phyloP scores from a whole-genome alignment of 352 stramenopile genomes.

The Pythium aristosporum region DNA sequence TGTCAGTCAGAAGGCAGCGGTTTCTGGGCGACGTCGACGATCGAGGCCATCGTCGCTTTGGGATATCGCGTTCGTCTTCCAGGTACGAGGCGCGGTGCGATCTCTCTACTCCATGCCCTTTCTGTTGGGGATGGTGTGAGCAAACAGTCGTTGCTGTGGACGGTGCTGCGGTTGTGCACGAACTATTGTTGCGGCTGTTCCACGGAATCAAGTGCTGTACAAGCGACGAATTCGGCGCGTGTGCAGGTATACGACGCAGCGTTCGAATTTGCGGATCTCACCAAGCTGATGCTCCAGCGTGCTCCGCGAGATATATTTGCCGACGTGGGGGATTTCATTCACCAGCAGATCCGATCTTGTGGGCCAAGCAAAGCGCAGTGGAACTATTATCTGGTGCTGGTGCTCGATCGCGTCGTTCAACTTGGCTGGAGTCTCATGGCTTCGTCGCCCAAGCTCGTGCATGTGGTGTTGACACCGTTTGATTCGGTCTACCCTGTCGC shows the following conservation, averaged over 20 bases:
- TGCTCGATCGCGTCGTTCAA: conserved; percentile 25
- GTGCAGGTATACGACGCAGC: conserved; percentile 1
- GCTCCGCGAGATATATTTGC: background rate
- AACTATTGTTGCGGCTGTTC: conserved; percentile 52
- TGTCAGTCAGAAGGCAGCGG: background rate
- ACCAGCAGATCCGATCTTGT: conserved; percentile 25
- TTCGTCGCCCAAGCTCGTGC: conserved; percentile 2
- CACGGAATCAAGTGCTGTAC: background rate
- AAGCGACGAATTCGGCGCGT: background rate
- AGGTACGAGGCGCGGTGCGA: conserved; percentile 3
- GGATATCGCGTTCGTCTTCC: conserved; percentile 17
- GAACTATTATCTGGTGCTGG: conserved; percentile 21
- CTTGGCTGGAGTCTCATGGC: conserved; percentile 13
- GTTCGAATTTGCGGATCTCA: conserved; percentile 19
- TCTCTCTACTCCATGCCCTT: conserved; percentile 23
- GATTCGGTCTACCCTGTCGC: background rate
- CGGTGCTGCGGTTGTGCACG: conserved; percentile 56
- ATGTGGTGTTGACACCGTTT: conserved; percentile 17
- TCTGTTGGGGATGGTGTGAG: background rate
- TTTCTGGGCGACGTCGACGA: conserved; percentile 4
- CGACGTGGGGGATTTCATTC: conserved; percentile 21
- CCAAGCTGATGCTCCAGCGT: conserved; percentile 19
- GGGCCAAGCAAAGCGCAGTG: conserved; percentile 6
- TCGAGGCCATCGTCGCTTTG: conserved; percentile 16
- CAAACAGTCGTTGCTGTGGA: conserved; percentile 36